These are phyloP conservation scores for Tetrahymena thermophila DNA, from an alignment of 73 alveolate species.

Conservation along the genomic window DNA sequence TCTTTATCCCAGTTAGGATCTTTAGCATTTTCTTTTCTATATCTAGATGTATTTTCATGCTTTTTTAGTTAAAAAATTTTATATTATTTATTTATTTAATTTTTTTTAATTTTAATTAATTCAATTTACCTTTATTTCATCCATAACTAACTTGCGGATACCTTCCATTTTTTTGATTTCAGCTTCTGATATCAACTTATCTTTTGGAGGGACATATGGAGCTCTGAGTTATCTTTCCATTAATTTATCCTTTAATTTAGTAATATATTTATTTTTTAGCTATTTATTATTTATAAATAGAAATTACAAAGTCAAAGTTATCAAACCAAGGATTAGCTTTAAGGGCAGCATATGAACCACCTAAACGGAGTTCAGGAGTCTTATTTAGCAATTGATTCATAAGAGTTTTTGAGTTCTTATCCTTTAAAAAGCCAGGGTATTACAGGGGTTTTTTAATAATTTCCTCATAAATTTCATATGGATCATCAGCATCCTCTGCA, in stretches of 20 bases:
- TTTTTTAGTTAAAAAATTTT: background rate
- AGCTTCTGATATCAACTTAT: constrained; percentile 17
- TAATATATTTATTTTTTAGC: background rate
- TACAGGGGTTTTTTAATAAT: constrained; percentile 42
- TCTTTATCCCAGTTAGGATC: constrained; percentile 39
- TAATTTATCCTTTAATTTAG: constrained; percentile 3
- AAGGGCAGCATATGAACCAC: constrained; percentile 35
- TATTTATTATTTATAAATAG: background rate
- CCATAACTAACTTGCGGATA: background rate
- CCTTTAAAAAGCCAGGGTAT: constrained; percentile 47
- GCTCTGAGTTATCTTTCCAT: constrained; percentile 35
- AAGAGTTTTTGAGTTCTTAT: constrained; percentile 45
- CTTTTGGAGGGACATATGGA: constrained; percentile 43
- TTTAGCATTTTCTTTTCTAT: constrained; percentile 28
- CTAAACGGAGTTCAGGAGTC: constrained; percentile 51
- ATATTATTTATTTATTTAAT: background rate
- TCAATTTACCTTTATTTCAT: background rate
- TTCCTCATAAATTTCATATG: constrained; percentile 49
- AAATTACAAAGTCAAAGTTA: constrained; percentile 25
- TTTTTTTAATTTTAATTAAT: background rate
- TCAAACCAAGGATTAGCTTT: constrained; percentile 46
- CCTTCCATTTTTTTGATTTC: constrained; percentile 17
- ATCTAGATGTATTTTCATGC: constrained; percentile 2
- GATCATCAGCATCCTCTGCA: constrained; percentile 59
- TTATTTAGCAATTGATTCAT: constrained; percentile 56